These are phyloP conservation scores for Curvularia sp. DNA, from an alignment of 2,329 filamentous ascomycete species.

Conservation along the genomic window DNA sequence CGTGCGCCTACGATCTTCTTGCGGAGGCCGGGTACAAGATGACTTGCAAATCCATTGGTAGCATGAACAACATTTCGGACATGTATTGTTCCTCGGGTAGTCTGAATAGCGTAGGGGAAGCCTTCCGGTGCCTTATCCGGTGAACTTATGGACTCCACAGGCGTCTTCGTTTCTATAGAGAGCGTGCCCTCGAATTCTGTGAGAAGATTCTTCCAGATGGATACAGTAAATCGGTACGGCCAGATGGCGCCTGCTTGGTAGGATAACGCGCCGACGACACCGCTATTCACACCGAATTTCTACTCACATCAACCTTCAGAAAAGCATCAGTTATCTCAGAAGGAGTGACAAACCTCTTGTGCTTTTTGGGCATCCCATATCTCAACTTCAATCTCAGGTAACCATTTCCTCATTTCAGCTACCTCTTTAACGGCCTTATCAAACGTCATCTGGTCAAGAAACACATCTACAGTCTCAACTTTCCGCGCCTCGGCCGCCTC, in stretches of 20 bases:
- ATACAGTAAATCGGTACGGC: slow-evolving; percentile 24
- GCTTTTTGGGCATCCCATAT: not conserved
- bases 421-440: slow-evolving; percentile 2
- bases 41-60: slow-evolving; percentile 62
- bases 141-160: slow-evolving; percentile 31
- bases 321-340: not conserved
- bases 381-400: slow-evolving; percentile 3
- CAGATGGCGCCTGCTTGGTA: slow-evolving; percentile 40
- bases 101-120: slow-evolving; percentile 49
- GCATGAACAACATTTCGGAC: slow-evolving; percentile 63
- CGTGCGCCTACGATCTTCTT: slow-evolving; percentile 19
- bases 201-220: slow-evolving; percentile 18
- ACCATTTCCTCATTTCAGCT: slow-evolving; percentile 1
- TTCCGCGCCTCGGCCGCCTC: slow-evolving; percentile 16
- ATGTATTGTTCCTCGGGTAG: slow-evolving; percentile 54
- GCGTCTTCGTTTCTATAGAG: slow-evolving; percentile 9
- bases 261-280: slow-evolving; percentile 31
- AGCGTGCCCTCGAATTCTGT: slow-evolving; percentile 18
- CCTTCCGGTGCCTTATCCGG: slow-evolving; percentile 45
- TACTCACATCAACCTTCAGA: not conserved
- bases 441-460: slow-evolving; percentile 13
- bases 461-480: slow-evolving; percentile 21
- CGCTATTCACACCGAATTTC: slow-evolving; percentile 19
- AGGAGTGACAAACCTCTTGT: slow-evolving; percentile 5
- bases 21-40: slow-evolving; percentile 60